Percentiles rank a stretch among this genome's conserved stretches.
Conservation (phyloP, 2,329 filamentous ascomycete species). For the Fusarium anthophilum region DNA sequence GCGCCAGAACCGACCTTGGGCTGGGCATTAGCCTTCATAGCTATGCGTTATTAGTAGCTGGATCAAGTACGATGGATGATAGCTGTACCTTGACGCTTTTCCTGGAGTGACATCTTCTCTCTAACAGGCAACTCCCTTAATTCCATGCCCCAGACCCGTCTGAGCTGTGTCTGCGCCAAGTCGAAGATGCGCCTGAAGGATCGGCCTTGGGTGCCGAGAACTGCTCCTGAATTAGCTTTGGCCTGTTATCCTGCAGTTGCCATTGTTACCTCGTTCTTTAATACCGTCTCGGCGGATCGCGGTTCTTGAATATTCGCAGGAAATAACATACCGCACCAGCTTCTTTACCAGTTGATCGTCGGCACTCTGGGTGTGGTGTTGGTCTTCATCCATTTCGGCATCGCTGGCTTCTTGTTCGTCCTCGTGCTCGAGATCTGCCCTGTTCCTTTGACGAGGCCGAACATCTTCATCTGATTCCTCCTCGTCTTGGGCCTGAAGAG, state of each 20-base stretch:
- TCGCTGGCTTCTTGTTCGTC: constrained; percentile 51
- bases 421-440: constrained; percentile 41
- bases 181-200: constrained; percentile 82
- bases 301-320: constrained; percentile 71
- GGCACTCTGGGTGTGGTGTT: constrained; percentile 48
- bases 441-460: constrained; percentile 46
- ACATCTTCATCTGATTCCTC: constrained; percentile 48
- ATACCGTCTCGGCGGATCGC: constrained; percentile 70
- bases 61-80: background rate
- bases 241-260: rapidly evolving
- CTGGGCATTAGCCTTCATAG: constrained; percentile 57
- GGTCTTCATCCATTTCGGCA: constrained; percentile 47
- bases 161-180: constrained; percentile 77
- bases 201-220: constrained; percentile 75
- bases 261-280: constrained; percentile 65
- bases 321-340: constrained; percentile 73
- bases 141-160: constrained; percentile 87
- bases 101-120: constrained; percentile 83
- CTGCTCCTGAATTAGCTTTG: constrained; percentile 50
- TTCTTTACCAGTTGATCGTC: constrained; percentile 69
- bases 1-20: constrained; percentile 69
- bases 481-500: constrained; percentile 40
- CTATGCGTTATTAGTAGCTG: constrained; percentile 35
- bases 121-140: constrained; percentile 82
- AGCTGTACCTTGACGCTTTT: constrained; percentile 74